Evolutionary conservation across 352 stramenopile genomes (phyloP).

Genomic region (Globisporangium irregulare): DNA sequence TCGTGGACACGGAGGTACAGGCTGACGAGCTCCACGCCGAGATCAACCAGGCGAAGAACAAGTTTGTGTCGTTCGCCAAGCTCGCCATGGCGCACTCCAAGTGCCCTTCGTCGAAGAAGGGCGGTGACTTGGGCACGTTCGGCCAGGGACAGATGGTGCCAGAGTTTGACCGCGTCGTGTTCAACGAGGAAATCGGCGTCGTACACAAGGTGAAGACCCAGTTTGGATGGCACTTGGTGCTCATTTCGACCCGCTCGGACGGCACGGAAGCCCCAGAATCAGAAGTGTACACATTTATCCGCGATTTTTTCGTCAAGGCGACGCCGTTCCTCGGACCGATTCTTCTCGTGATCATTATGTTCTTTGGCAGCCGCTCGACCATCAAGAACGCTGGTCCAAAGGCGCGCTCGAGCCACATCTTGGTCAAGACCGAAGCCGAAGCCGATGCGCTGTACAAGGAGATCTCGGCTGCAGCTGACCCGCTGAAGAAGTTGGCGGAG

Average conservation of each 20-base stretch:
- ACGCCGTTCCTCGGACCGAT: slow-evolving; percentile 52
- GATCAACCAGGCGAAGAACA: slow-evolving; percentile 43
- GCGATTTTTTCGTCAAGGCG: slow-evolving; percentile 33
- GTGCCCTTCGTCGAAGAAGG: slow-evolving; percentile 61
- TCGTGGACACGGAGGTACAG: slow-evolving; percentile 67
- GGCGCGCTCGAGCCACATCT: slow-evolving; percentile 69
- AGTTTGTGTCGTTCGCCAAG: slow-evolving; percentile 59
- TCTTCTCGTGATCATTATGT: slow-evolving; percentile 56
- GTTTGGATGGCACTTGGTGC: slow-evolving; percentile 66
- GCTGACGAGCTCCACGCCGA: slow-evolving; percentile 57
- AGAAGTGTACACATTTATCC: slow-evolving; percentile 33
- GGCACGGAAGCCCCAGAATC: slow-evolving; percentile 28
- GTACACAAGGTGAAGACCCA: slow-evolving; percentile 87
- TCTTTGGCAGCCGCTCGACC: slow-evolving; percentile 26
- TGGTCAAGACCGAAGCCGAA: slow-evolving; percentile 62
- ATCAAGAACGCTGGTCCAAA: slow-evolving; percentile 29
- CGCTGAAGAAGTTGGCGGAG: slow-evolving; percentile 50
- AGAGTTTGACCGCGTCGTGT: slow-evolving; percentile 71
- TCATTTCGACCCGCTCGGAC: slow-evolving; percentile 53
- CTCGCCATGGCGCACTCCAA: slow-evolving; percentile 71
- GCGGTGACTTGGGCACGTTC: slow-evolving; percentile 71
- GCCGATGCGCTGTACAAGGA: slow-evolving; percentile 54
- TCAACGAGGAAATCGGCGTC: slow-evolving; percentile 59
- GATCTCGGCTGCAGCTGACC: slow-evolving; percentile 47
- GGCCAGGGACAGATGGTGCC: slow-evolving; percentile 74